A percentile compares a stretch with the other conserved stretches of the same genome.
Conservation (phyloP, 2,329 filamentous ascomycete species). For the Tolypocladium amazonense region DNA sequence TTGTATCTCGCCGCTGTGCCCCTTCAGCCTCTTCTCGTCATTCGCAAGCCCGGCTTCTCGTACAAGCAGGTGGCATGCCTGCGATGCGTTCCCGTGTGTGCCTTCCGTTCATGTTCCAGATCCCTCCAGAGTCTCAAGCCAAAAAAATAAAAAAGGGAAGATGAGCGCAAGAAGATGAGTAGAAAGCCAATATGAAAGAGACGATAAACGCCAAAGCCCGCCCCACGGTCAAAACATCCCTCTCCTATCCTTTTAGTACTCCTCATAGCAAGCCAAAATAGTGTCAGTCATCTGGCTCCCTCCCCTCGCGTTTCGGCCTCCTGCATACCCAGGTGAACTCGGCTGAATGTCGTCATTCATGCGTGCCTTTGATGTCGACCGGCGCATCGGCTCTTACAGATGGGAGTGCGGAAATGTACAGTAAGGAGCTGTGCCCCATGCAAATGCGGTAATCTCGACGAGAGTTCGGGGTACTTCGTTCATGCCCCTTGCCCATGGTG, state of each 20-base stretch:
- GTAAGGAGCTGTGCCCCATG: background rate
- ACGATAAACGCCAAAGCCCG: slow-evolving; percentile 1
- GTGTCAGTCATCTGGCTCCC: slow-evolving; percentile 4
- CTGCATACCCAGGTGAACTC: background rate
- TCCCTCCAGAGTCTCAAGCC: background rate
- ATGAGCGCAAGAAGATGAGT: background rate
- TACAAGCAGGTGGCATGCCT: background rate
- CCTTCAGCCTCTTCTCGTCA: background rate
- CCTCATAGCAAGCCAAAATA: slow-evolving; percentile 3
- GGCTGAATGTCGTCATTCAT: slow-evolving; percentile 1
- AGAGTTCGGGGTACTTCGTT: background rate
- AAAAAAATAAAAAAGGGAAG: background rate
- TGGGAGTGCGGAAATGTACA: slow-evolving; percentile 4
- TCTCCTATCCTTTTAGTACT: slow-evolving; percentile 4
- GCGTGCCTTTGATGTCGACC: slow-evolving; percentile 3
- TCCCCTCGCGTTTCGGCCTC: background rate
- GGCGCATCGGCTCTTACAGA: slow-evolving; percentile 5
- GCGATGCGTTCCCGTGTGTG: background rate
- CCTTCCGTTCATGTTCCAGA: slow-evolving; percentile 1
- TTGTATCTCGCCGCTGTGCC: background rate
- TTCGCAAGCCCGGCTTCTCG: slow-evolving; percentile 2
- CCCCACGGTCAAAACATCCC: background rate
- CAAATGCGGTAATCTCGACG: background rate
- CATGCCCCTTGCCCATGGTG: slow-evolving; percentile 3
- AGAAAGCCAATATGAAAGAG: background rate